Evolutionary conservation across 148 eudicot genomes (phyloP), one percentile per base, ranked within the genome.

Genomic region (Diospyros lotus): DNA sequence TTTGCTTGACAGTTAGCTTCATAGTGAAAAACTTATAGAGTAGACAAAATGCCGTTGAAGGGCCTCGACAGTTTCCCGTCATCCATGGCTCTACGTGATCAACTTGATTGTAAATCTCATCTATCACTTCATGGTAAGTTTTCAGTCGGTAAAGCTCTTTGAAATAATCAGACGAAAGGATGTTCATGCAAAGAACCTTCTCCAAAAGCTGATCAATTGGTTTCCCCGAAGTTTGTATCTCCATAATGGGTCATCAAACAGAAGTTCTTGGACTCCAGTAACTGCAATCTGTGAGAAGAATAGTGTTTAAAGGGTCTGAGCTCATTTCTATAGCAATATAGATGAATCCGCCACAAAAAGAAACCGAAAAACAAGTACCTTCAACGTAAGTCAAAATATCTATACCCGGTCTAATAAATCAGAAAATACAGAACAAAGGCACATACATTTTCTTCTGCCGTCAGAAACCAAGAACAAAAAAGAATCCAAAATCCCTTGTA

Each of bases 41-140:
- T 51, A 95, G 90, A 66, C 98, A 95, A 79, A 92, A 90, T 4
- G 98, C 93, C 1, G 98, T 89, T 1, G 98, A 95, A 48, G 98
- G 98, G 46, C 98, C 98, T 14, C 98, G 88, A 62, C 98, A 95
- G 74, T 95, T 95, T 4, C 98, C 98, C 15, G 98, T 95, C 98
- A 95, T 95, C 98, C 98, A 92, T 7, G 98, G 98, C 83, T 95
- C 98, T 40, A 92, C 98, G 18, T 95, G 97, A 82, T 93, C 97
- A 53, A 92, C 98, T 78, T 93, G 90, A 79, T 92, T 88, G 77
- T 95, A 95, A 67, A 95, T 95, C 85, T 95, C 98, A 77, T 95
- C 98, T 50, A 95, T 73, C 69, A 95, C 98, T 80, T 95, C 98
- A 83, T 95, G 97, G 80, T 90, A 89, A 0, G 98, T 95, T 84